Evolutionary conservation across 257 asterid genomes (phyloP).

Genomic region (Eustoma russellianum): DNA sequence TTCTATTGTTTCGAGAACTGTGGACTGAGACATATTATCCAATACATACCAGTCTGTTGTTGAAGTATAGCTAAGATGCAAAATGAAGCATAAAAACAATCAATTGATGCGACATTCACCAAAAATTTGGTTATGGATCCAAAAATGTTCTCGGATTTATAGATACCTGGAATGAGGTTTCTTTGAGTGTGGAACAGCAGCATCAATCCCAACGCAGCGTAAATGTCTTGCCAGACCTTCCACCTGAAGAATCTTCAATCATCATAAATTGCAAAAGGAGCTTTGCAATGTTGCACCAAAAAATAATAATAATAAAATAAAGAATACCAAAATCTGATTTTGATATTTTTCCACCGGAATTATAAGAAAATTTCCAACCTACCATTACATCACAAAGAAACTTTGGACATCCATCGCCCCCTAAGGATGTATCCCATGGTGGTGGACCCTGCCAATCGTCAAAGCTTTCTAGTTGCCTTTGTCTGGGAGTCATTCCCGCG

Average conservation of each 20-base stretch:
- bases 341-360: conserved; percentile 2
- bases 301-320: not conserved
- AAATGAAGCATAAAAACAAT: no score
- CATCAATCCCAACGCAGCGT: conserved; percentile 94
- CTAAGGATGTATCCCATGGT: conserved; percentile 72
- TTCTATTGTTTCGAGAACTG: no score
- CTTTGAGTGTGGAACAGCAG: conserved; percentile 68
- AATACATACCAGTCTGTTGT: no score
- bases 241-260: conserved; percentile 34
- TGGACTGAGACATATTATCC: no score
- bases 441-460: conserved; percentile 80
- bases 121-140: no score
- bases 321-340: not conserved
- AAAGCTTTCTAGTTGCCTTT: conserved; percentile 19
- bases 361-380: conserved; percentile 5
- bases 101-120: no score
- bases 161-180: conserved; percentile 74
- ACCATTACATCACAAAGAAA: conserved; percentile 97
- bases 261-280: not conserved
- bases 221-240: conserved; percentile 96
- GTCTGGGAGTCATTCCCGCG: conserved; percentile 28
- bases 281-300: not conserved
- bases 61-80: no score
- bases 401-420: conserved; percentile 86
- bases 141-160: not conserved